A percentile compares a stretch with the other conserved stretches of the same genome.
Evolutionary conservation across 129 eudicot species (phyloP).

Genomic region (Smallanthus sonchifolius): DNA sequence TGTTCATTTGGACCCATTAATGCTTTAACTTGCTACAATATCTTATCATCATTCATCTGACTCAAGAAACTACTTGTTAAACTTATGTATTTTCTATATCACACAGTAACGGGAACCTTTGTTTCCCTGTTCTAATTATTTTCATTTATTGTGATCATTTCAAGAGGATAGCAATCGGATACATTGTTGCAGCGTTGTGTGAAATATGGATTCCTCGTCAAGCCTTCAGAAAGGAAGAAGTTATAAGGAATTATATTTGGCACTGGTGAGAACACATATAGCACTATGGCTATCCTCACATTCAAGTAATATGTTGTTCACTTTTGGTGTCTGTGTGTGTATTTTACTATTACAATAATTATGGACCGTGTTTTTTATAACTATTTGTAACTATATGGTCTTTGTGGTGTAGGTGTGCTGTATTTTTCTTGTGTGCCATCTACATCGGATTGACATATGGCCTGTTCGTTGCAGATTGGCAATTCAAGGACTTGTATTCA

Average conservation of each 20-base stretch:
- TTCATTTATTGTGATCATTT: constrained; percentile 8
- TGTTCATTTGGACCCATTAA: constrained; percentile 2
- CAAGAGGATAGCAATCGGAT: constrained; percentile 80
- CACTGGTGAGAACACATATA: constrained; percentile 56
- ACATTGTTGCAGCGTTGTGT: constrained; percentile 63
- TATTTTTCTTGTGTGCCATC: constrained; percentile 36
- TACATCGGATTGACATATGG: constrained; percentile 66
- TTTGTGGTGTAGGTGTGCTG: constrained; percentile 55
- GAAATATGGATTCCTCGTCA: constrained; percentile 77
- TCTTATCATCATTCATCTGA: neutral
- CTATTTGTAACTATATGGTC: neutral
- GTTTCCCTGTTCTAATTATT: constrained; percentile 8
- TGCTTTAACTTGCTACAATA: constrained; percentile 3
- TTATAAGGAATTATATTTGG: constrained; percentile 43
- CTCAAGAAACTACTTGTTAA: neutral
- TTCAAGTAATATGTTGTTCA: neutral
- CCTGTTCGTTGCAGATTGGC: constrained; percentile 75
- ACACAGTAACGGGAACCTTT: neutral
- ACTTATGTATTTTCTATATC: neutral
- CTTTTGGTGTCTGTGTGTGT: neutral
- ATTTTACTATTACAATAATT: neutral
- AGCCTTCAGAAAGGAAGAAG: constrained; percentile 30
- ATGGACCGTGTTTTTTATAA: neutral
- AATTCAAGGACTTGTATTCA: constrained; percentile 37
- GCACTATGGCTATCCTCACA: constrained; percentile 2